Conservation (phyloP, 495 filamentous ascomycete genomes). For the Aspergillus sclerotiicarbonarius region DNA sequence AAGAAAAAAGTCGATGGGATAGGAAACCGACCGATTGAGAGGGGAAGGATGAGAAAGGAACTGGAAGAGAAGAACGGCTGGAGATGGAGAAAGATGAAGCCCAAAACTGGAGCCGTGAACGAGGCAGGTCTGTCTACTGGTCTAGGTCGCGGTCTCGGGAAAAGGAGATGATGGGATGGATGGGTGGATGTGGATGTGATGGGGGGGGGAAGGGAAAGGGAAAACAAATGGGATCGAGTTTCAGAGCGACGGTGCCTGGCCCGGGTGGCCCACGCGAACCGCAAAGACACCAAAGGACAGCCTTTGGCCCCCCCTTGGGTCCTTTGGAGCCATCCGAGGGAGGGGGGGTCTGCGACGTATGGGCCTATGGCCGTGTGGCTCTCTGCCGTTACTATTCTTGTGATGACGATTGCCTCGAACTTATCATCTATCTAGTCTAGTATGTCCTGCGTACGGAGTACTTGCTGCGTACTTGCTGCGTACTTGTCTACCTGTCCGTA, state of each 20-base stretch:
- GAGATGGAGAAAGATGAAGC: constrained; percentile 2
- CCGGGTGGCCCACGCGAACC: not conserved
- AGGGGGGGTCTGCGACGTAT: not conserved
- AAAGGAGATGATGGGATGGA: constrained; percentile 4
- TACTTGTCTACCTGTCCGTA: not conserved
- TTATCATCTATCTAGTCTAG: too few relatives aligned
- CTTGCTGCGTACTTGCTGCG: too few relatives aligned
- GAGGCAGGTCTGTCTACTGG: constrained; percentile 9
- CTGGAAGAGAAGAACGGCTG: constrained; percentile 16
- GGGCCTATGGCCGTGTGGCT: too few relatives aligned
- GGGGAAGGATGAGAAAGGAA: constrained; percentile 13
- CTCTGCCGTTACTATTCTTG: not conserved
- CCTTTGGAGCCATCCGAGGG: not conserved
- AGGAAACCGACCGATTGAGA: constrained; percentile 4
- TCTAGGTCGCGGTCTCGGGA: not conserved
- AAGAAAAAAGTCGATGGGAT: constrained; percentile 17
- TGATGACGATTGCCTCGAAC: too few relatives aligned
- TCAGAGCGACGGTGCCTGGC: not conserved
- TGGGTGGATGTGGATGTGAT: constrained; percentile 8
- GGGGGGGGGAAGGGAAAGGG: not conserved
- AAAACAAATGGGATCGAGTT: constrained; percentile 5
- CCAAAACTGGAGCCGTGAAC: constrained; percentile 3
- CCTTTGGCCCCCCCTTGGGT: not conserved
- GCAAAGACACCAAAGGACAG: not conserved
- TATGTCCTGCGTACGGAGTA: too few relatives aligned